Conservation (phyloP, 495 filamentous ascomycete genomes). For the Cladorrhinum samala region DNA sequence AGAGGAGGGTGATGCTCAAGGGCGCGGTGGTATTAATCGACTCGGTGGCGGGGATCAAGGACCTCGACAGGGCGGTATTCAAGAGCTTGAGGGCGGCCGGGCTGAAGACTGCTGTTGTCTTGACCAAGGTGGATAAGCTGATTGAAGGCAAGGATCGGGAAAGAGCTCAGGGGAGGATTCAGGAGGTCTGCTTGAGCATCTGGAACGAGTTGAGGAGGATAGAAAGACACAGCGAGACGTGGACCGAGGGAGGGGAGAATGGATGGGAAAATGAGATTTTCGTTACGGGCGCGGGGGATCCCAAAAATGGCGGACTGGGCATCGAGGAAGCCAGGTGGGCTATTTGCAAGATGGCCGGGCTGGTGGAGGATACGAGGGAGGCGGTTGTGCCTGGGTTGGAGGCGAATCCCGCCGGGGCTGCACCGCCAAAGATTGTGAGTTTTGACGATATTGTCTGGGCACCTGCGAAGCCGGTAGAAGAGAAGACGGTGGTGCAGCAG, state of each 20-base stretch:
- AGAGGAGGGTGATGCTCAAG: conserved; percentile 63
- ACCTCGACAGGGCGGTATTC: conserved; percentile 61
- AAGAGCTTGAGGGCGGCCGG: conserved; percentile 52
- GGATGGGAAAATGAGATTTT: conserved; percentile 46
- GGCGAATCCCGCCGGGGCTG: conserved; percentile 1
- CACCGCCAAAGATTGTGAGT: conserved; percentile 15
- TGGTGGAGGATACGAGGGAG: conserved; percentile 24
- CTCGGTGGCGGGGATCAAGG: conserved; percentile 72
- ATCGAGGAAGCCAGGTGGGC: conserved; percentile 32
- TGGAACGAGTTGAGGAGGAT: conserved; percentile 30
- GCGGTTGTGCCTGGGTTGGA: conserved; percentile 1
- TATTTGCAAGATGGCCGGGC: conserved; percentile 35
- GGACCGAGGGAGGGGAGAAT: conserved; percentile 25
- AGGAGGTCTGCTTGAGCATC: conserved; percentile 31
- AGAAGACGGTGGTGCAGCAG: background rate
- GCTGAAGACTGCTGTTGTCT: conserved; percentile 69
- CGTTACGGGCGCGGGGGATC: conserved; percentile 41
- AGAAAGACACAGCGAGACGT: conserved; percentile 22
- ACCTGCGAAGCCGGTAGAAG: background rate
- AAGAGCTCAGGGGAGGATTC: conserved; percentile 24
- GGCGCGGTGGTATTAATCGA: conserved; percentile 83
- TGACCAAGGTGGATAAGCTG: conserved; percentile 73
- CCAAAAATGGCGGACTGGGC: conserved; percentile 19
- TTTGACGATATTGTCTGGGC: conserved; percentile 26
- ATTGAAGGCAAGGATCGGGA: conserved; percentile 1